These are phyloP conservation scores for Monascus purpureus DNA, from an alignment of 495 filamentous ascomycete species.

Conservation along the genomic window DNA sequence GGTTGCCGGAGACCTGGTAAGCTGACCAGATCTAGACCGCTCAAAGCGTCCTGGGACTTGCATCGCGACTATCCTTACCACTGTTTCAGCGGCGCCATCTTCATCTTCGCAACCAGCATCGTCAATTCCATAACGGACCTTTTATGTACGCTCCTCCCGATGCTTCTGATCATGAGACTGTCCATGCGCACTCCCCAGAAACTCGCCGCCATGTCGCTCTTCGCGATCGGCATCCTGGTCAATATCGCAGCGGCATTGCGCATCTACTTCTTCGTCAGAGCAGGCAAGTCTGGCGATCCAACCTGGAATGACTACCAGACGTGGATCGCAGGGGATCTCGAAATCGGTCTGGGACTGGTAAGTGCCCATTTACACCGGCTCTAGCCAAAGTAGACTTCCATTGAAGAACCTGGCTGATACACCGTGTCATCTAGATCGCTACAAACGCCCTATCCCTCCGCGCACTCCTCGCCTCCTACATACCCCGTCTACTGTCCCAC, in stretches of 20 bases:
- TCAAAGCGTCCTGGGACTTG: constrained; percentile 39
- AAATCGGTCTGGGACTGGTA: constrained; percentile 49
- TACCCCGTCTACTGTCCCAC: constrained; percentile 25
- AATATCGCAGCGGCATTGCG: constrained; percentile 42
- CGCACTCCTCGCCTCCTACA: constrained; percentile 33
- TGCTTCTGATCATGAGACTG: constrained; percentile 42
- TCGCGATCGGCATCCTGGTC: constrained; percentile 43
- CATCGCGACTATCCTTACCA: constrained; percentile 17
- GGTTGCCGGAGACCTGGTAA: constrained; percentile 1
- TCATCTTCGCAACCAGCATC: constrained; percentile 39
- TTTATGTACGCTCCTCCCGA: constrained; percentile 40
- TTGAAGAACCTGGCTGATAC: background rate
- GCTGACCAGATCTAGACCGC: constrained; percentile 22
- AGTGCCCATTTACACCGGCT: constrained; percentile 11
- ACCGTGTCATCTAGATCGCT: constrained; percentile 29
- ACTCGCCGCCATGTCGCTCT: constrained; percentile 42
- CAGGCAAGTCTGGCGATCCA: constrained; percentile 34
- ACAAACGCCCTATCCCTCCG: constrained; percentile 41
- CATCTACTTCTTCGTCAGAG: constrained; percentile 37
- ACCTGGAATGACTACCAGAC: constrained; percentile 42
- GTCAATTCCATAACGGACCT: constrained; percentile 50
- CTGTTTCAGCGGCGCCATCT: constrained; percentile 36
- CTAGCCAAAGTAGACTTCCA: background rate
- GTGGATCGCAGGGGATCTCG: constrained; percentile 38
- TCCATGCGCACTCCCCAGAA: constrained; percentile 39